A percentile compares a stretch with the other conserved stretches of the same genome.
Evolutionary conservation across 2,329 filamentous ascomycete species (phyloP).

Genomic region (Venturia carpophila): DNA sequence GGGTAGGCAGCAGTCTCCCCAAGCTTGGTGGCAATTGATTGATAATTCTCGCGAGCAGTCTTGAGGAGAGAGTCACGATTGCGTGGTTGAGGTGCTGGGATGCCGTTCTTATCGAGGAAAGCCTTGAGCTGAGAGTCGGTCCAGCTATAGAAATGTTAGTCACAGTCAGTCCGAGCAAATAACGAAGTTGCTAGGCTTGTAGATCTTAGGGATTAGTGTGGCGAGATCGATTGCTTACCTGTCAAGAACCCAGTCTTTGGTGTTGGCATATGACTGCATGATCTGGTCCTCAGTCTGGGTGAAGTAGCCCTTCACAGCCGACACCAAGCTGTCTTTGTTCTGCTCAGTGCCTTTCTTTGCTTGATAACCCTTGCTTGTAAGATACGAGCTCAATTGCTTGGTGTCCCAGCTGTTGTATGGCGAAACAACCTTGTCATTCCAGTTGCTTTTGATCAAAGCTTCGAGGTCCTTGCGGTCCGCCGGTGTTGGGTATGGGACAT

Average conservation of each 20-base stretch:
- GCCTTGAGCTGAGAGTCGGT: slow-evolving; percentile 87
- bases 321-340: slow-evolving; percentile 60
- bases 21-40: slow-evolving; percentile 62
- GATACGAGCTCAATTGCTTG: slow-evolving; percentile 58
- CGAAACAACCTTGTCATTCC: slow-evolving; percentile 66
- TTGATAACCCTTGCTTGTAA: slow-evolving; percentile 64
- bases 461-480: slow-evolving; percentile 94
- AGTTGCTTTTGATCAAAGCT: slow-evolving; percentile 79
- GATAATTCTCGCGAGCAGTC: slow-evolving; percentile 73
- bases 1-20: slow-evolving; percentile 80
- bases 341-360: slow-evolving; percentile 58
- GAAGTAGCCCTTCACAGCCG: slow-evolving; percentile 66
- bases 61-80: slow-evolving; percentile 75
- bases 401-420: slow-evolving; percentile 74
- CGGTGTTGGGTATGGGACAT: slow-evolving; percentile 81
- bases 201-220: no score
- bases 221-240: slow-evolving; percentile 41
- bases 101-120: slow-evolving; percentile 80
- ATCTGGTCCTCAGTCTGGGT: slow-evolving; percentile 72
- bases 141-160: slow-evolving; percentile 56
- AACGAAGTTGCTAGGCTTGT: no score
- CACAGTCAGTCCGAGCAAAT: neutral
- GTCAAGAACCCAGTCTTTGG: slow-evolving; percentile 90
- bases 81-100: slow-evolving; percentile 81
- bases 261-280: slow-evolving; percentile 60